Percentiles rank a stretch among this genome's conserved stretches.
Evolutionary conservation across 345 rosid genomes (phyloP).

Genomic region (Citrus reticulata): DNA sequence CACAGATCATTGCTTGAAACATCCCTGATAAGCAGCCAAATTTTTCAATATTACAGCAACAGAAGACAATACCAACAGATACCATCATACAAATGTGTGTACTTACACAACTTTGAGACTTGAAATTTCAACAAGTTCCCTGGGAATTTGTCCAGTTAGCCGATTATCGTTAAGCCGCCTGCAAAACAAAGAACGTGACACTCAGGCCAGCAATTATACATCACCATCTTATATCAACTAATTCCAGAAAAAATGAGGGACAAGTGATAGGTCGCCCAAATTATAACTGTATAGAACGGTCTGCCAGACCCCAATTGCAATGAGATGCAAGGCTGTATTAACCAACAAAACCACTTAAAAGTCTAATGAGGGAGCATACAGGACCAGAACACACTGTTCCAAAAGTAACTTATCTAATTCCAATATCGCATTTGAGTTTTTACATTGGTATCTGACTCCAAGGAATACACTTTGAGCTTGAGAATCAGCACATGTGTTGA

Average conservation of each 20-base stretch:
- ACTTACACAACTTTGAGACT: constrained; percentile 79
- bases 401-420: neutral
- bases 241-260: neutral
- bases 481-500: neutral
- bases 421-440: neutral
- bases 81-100: neutral
- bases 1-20: constrained; percentile 86
- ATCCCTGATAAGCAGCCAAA: constrained; percentile 50
- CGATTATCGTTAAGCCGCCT: constrained; percentile 67
- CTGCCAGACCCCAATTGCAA: neutral
- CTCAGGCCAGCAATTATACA: neutral
- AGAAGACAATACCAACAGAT: neutral
- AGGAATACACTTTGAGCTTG: neutral
- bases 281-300: neutral
- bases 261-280: neutral
- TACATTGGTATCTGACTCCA: neutral
- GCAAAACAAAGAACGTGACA: constrained; percentile 12
- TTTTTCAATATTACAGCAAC: neutral
- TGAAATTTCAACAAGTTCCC: constrained; percentile 51
- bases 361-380: neutral
- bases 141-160: constrained; percentile 62
- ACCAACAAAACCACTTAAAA: neutral
- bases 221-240: neutral
- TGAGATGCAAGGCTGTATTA: neutral
- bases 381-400: neutral